A percentile compares a stretch with the other conserved stretches of the same genome.
Conservation (phyloP, 2,329 filamentous ascomycete genomes). For the Herpomyces periplanetae region DNA sequence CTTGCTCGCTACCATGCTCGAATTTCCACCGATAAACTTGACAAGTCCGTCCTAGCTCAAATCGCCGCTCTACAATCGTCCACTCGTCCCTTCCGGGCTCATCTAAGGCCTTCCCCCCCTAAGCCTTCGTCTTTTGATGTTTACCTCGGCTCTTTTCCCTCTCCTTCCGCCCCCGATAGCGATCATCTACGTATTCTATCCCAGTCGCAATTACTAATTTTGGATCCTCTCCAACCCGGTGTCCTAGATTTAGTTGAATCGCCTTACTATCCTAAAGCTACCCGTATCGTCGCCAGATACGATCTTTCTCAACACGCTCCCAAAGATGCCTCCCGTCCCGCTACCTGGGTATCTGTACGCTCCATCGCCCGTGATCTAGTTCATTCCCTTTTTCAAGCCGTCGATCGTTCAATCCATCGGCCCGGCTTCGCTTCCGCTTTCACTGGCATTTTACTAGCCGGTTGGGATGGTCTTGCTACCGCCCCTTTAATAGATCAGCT, state of each 20-base stretch:
- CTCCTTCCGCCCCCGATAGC: constrained; percentile 4
- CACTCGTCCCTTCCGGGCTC: too few species aligned
- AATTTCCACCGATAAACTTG: too few species aligned
- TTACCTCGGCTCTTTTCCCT: constrained; percentile 6
- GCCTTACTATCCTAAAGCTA: constrained; percentile 4
- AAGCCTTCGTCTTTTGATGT: constrained; percentile 7
- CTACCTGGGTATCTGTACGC: too few species aligned
- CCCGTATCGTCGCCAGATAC: constrained; percentile 5
- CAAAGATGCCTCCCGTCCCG: constrained; percentile 3
- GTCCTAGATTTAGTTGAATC: constrained; percentile 6
- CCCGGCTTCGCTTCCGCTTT: constrained; percentile 7
- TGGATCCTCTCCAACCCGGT: constrained; percentile 6
- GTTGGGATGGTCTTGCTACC: constrained; percentile 8
- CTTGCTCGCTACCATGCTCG: too few species aligned
- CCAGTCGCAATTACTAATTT: constrained; percentile 6
- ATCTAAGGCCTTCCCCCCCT: too few species aligned
- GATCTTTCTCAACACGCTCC: constrained; percentile 4
- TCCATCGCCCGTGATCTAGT: constrained; percentile 5
- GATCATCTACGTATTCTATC: constrained; percentile 5
- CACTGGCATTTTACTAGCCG: constrained; percentile 9
- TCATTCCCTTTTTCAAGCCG: constrained; percentile 4
- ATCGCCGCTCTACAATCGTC: too few species aligned
- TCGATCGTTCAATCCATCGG: constrained; percentile 4
- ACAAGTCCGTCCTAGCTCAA: too few species aligned
- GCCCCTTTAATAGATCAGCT: constrained; percentile 6